Evolutionary conservation across 257 asterid genomes (phyloP).

Genomic region (Haberlea rhodopensis): DNA sequence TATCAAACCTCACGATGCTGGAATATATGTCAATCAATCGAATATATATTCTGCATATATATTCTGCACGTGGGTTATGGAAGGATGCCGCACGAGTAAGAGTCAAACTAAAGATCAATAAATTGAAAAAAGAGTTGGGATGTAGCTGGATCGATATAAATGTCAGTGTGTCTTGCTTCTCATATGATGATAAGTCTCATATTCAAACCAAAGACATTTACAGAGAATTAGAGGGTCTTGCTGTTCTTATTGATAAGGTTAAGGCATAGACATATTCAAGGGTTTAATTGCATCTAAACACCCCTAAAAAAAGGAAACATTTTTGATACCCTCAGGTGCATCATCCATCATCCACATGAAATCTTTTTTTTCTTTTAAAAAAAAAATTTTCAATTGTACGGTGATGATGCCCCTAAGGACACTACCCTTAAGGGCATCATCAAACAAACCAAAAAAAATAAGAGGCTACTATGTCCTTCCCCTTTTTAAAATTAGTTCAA

Average conservation of each 20-base stretch:
- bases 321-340: too few relatives aligned
- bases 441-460: too few relatives aligned
- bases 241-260: constrained; percentile 32
- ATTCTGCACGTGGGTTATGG: constrained; percentile 70
- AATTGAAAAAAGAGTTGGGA: constrained; percentile 49
- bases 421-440: too few relatives aligned
- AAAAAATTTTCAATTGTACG: too few relatives aligned
- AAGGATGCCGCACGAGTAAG: constrained; percentile 52
- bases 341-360: too few relatives aligned
- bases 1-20: constrained; percentile 43
- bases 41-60: too few relatives aligned
- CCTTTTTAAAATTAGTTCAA: too few relatives aligned
- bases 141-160: constrained; percentile 68
- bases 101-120: constrained; percentile 36
- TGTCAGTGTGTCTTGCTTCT: constrained; percentile 46
- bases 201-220: constrained; percentile 25
- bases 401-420: too few relatives aligned
- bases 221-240: constrained; percentile 32
- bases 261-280: constrained; percentile 15
- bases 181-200: constrained; percentile 42
- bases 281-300: too few relatives aligned
- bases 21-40: constrained; percentile 51
- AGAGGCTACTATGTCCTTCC: too few relatives aligned
- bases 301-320: too few relatives aligned
- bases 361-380: too few relatives aligned